Conservation (phyloP, 2,329 filamentous ascomycete species). For the Fusarium pseudonygamai region DNA sequence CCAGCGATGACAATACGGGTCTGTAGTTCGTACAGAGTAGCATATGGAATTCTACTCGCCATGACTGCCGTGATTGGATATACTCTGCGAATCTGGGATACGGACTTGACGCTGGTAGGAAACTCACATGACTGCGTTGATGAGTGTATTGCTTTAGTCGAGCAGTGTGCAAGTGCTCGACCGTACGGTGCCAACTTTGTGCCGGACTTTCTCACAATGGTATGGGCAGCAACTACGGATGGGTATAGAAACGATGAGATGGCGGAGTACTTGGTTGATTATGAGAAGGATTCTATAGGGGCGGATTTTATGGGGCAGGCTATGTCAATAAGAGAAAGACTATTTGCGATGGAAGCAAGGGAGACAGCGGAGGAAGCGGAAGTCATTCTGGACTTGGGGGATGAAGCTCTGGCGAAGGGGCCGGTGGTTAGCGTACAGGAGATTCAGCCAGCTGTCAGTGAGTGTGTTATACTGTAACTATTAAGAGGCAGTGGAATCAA, state of each 20-base stretch:
- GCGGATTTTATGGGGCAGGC: conserved; percentile 30
- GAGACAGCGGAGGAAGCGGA: not conserved
- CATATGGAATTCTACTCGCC: conserved; percentile 20
- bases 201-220: conserved; percentile 22
- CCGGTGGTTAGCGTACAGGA: not conserved
- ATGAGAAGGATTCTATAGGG: conserved; percentile 26
- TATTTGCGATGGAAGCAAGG: conserved; percentile 16
- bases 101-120: not conserved
- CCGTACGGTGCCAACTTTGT: conserved; percentile 32
- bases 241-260: conserved; percentile 12
- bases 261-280: conserved; percentile 21
- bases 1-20: not conserved
- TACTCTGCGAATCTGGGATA: conserved; percentile 17
- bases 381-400: not conserved
- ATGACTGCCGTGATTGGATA: conserved; percentile 24
- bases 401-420: not conserved
- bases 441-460: not conserved
- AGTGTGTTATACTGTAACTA: conserved; percentile 1
- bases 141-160: conserved; percentile 19
- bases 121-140: conserved; percentile 17
- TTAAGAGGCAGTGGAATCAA: fast-evolving
- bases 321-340: not conserved
- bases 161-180: conserved; percentile 16
- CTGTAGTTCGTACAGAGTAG: conserved; percentile 5
- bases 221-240: conserved; percentile 28